Evolutionary conservation across 1,139 yeast species (phyloP).

Genomic region (Arxiozyma bovina): DNA sequence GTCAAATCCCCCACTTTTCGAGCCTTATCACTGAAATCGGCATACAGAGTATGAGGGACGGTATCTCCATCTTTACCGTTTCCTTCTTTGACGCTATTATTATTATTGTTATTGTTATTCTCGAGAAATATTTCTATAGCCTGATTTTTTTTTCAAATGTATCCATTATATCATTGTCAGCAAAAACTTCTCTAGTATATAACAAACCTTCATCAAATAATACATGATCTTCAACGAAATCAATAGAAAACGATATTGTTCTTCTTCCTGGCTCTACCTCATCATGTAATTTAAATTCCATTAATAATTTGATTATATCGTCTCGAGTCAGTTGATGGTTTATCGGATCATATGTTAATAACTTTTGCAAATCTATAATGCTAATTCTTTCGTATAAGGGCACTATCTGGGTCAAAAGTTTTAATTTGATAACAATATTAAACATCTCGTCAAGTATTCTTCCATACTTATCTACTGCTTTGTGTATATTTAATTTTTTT

Average conservation of each 20-base stretch:
- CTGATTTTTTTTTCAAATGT: background rate
- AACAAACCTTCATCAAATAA: conserved; percentile 19
- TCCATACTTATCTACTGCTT: background rate
- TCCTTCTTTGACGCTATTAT: too few species aligned
- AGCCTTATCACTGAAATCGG: background rate
- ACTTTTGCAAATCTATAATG: conserved; percentile 18
- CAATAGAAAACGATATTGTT: conserved; percentile 10
- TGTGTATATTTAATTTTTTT: too few species aligned
- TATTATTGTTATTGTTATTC: too few species aligned
- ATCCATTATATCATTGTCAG: background rate
- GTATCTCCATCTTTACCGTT: background rate
- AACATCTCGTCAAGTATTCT: background rate
- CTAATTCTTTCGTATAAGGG: conserved; percentile 25
- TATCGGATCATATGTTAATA: conserved; percentile 11
- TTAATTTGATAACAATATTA: conserved; percentile 5
- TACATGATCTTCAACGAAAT: conserved; percentile 22
- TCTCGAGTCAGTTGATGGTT: conserved; percentile 16
- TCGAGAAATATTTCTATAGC: background rate
- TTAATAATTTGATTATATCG: conserved; percentile 21
- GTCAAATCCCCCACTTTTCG: background rate
- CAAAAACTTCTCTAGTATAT: background rate
- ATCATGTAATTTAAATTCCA: conserved; percentile 24
- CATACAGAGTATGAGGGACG: too few species aligned
- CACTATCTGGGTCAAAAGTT: conserved; percentile 25
- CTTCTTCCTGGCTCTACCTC: conserved; percentile 15